phyloP scores from a whole-genome alignment of 371 early-diverging fungal genomes.

The Mucor mucedo region DNA sequence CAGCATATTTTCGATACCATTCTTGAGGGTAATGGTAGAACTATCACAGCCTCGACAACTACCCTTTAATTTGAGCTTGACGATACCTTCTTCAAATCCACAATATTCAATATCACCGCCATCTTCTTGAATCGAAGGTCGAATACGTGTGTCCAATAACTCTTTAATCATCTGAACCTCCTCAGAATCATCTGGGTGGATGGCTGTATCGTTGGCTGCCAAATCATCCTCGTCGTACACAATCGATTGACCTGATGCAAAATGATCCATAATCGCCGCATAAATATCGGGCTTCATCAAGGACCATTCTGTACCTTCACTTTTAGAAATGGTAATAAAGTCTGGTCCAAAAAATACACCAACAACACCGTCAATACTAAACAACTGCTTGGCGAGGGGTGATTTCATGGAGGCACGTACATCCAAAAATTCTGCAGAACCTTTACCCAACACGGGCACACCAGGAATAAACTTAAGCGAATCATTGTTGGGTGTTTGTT shows the following conservation, averaged over 20 bases:
- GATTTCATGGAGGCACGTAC: constrained; percentile 80
- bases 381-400: constrained; percentile 88
- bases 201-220: constrained; percentile 69
- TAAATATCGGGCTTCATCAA: constrained; percentile 96
- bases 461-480: constrained; percentile 95
- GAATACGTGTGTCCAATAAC: constrained; percentile 91
- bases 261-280: constrained; percentile 94
- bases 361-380: constrained; percentile 88
- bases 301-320: constrained; percentile 85
- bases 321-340: constrained; percentile 93
- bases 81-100: constrained; percentile 88
- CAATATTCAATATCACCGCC: constrained; percentile 97
- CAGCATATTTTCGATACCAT: constrained; percentile 98
- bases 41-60: constrained; percentile 95
- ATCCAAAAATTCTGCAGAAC: constrained; percentile 81
- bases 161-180: constrained; percentile 97
- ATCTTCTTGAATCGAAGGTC: constrained; percentile 97
- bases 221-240: constrained; percentile 59
- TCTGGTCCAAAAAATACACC: constrained; percentile 92
- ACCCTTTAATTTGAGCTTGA: constrained; percentile 92
- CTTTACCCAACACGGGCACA: constrained; percentile 68
- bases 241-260: constrained; percentile 83
- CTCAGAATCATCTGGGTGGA: constrained; percentile 84
- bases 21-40: constrained; percentile 89
- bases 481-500: constrained; percentile 92